These are phyloP conservation scores for Hemileia vastatrix DNA, from an alignment of 1,284 basidiomycete species.

Conservation along the genomic window DNA sequence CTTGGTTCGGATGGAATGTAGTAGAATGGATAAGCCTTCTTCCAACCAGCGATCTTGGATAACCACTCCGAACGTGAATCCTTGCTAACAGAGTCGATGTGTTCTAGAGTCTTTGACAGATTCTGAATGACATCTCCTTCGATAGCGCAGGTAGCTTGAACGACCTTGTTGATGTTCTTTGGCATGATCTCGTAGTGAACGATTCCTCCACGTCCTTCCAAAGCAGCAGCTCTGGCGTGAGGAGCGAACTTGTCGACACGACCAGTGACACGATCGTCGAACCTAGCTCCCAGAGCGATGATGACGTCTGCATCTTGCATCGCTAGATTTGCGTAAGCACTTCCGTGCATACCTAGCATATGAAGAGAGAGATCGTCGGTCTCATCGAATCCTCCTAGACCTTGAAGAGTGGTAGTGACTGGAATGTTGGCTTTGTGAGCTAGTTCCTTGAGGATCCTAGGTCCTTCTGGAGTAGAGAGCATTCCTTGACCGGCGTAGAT, in stretches of 20 bases:
- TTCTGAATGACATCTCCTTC: conserved; percentile 85
- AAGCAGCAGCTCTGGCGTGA: conserved; percentile 73
- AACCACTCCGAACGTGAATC: conserved; percentile 63
- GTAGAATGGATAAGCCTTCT: conserved; percentile 78
- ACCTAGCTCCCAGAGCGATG: conserved; percentile 88
- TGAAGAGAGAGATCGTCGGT: conserved; percentile 69
- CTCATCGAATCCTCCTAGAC: conserved; percentile 91
- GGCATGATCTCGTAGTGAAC: conserved; percentile 98
- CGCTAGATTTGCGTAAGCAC: conserved; percentile 90
- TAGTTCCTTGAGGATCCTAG: conserved; percentile 71
- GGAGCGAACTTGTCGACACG: conserved; percentile 84
- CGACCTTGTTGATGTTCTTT: conserved; percentile 98
- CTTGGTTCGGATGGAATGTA: conserved; percentile 58
- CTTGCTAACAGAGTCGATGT: conserved; percentile 49
- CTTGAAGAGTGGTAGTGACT: conserved; percentile 94
- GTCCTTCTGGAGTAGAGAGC: conserved; percentile 70
- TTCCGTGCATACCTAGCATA: conserved; percentile 99
- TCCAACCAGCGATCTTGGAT: conserved; percentile 70
- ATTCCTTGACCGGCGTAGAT: conserved; percentile 92
- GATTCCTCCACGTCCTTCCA: conserved; percentile 79
- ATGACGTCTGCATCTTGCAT: conserved; percentile 96
- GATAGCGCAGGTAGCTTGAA: conserved; percentile 84
- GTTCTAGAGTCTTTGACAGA: conserved; percentile 67
- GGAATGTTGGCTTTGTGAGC: conserved; percentile 81
- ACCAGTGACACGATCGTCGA: conserved; percentile 95